These are phyloP conservation scores for Mimosa bimucronata DNA, from an alignment of 306 rosid genomes.

Conservation along the genomic window DNA sequence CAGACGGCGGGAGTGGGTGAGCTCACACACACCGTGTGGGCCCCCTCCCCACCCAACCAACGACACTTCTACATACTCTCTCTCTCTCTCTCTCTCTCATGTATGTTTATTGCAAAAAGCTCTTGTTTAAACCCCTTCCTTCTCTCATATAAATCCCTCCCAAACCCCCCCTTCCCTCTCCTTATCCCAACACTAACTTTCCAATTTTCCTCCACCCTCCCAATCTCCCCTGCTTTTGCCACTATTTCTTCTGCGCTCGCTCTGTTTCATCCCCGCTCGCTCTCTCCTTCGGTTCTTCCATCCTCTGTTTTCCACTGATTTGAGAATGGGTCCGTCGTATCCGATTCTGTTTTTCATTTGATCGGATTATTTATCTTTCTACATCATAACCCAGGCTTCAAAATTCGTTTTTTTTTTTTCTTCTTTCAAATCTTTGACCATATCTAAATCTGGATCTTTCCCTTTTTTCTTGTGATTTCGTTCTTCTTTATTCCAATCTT, in stretches of 20 bases:
- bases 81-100: neutral
- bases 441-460: constrained; percentile 36
- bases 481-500: constrained; percentile 27
- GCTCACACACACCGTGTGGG: constrained; percentile 57
- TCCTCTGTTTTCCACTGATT: constrained; percentile 11
- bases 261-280: constrained; percentile 41
- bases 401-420: constrained; percentile 22
- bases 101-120: neutral
- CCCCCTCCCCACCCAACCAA: constrained; percentile 60
- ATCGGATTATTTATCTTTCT: constrained; percentile 44
- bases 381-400: constrained; percentile 37
- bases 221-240: constrained; percentile 33
- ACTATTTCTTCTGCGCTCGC: neutral
- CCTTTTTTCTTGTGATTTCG: neutral
- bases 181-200: neutral
- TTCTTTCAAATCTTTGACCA: constrained; percentile 27
- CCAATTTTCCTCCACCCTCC: neutral
- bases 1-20: constrained; percentile 10
- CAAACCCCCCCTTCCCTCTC: neutral
- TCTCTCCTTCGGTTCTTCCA: constrained; percentile 23
- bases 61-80: constrained; percentile 41
- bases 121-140: constrained; percentile 44
- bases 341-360: constrained; percentile 62
- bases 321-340: constrained; percentile 52
- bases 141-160: constrained; percentile 56